Base-by-base conservation (phyloP, 2,329 filamentous ascomycete species). In the Sporothrix sp. region DNA sequence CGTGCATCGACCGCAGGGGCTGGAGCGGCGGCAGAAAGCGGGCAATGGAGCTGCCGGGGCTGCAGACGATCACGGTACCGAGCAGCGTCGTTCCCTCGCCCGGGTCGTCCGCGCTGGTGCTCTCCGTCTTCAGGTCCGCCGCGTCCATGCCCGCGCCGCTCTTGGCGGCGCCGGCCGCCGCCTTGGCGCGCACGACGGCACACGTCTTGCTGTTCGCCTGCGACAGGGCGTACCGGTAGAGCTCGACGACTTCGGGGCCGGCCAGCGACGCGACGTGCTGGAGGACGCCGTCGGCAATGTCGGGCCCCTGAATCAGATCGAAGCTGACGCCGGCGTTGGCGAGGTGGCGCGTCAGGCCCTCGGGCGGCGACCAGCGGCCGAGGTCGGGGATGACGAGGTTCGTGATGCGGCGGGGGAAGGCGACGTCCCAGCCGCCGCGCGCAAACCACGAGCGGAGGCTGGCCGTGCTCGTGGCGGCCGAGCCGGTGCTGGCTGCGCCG, bases 151-250 rank as follows among this genome's bases (percentile, higher is more conserved):
- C 23, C 23, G 14, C n/a, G 18, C 27, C 20, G 18, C 7, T 32
- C 7, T 28, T 30, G 18, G 20, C 32, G 27, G 21, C 35, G 1
- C 7, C 11, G 5, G 32, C 27, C 9, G 37, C 30, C 27, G 45
- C 11, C 66, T 89, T 93, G 20, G 88, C 88, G 27, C 88, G 79
- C 52, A 95, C 89, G 52, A 95, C 85, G 33, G 86, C 87, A 59
- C 86, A 91, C 13, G 82, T 75, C 54, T 81, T 78, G 50, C 30
- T 43, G 21, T 30, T 38, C 18, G 78, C 77, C 58, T 88, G 84
- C 9, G 78, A 74, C 2, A 95, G 72, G 0, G 87, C 88, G 49
- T 82, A 76, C 50, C 80, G 80, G 68, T 95, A 95, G 18, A 94
- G 79, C 62, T 90, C 87, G 33, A 84, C 73, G 0, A 91, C 77